Evolutionary conservation across 352 stramenopile genomes (phyloP), one percentile per base, ranked within the genome.

Genomic region (Phytophthora quininea): DNA sequence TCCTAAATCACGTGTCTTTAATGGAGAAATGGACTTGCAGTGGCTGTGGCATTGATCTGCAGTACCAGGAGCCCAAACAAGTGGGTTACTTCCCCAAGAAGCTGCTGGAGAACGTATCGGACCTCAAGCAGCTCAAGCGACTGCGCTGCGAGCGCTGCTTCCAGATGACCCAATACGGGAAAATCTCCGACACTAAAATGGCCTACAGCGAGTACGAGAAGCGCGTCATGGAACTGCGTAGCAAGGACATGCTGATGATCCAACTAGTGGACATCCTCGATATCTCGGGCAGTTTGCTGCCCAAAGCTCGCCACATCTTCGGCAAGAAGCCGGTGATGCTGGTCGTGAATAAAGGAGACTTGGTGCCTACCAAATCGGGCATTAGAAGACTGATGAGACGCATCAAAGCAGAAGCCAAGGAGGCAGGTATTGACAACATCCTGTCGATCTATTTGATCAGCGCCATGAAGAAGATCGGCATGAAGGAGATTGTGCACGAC

Each of bases 231-330:
- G 84, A 88, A 73, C 75, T 97, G 30, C 86, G 90, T 32, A 74
- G 87, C 42, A 89, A 94, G 62, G 89, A 97, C 62, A 80, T 96
- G 79, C 82, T 97, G 15, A 93, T 98, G 76, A 83, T 98, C 53
- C 93, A 97, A 69, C 67, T 98, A 7, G 86, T 97, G 35, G 92
- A 98, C 70, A 94, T 98, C 42, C 89, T 98, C 12, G 92, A 98
- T 71, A 97, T 97, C 60, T 83, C 88, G 0, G 91, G 90, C 27
- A 96, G 85, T 71, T 54, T 97, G 64, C 69, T 98, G 56, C 89
- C 87, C 30, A 96, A 97, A 58, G 77, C 87, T 51, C 79, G 85
- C 30, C 77, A 96, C 67, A 63, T 97, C 38, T 92, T 97, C 67
- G 92, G 92, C 54, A 92, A 94, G 43, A 97, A 97, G 56, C 88